These are phyloP conservation scores for Aplosporella prunicola DNA, from an alignment of 2,329 filamentous ascomycete genomes.

Conservation along the genomic window DNA sequence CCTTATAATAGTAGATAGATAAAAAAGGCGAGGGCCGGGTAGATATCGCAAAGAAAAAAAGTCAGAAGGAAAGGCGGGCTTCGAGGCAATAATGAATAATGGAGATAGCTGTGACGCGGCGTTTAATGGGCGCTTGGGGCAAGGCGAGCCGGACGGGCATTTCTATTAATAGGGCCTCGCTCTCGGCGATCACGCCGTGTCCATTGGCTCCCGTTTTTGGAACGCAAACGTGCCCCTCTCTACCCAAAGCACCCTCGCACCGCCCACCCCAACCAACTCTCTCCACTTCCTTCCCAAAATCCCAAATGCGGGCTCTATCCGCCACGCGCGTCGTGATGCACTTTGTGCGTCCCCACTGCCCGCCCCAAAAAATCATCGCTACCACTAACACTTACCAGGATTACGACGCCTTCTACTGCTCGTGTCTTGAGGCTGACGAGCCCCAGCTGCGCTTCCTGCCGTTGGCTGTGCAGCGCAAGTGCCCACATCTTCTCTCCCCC, in stretches of 20 bases:
- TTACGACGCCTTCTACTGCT: constrained; percentile 91
- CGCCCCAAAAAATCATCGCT: not conserved
- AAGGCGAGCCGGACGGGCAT: too few relatives aligned
- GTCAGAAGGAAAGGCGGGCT: too few relatives aligned
- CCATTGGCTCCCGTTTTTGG: constrained; percentile 9
- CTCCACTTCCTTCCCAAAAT: too few relatives aligned
- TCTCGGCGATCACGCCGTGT: not conserved
- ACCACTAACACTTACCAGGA: constrained; percentile 12
- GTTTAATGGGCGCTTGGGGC: too few relatives aligned
- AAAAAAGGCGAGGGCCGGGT: too few relatives aligned
- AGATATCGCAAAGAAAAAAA: too few relatives aligned
- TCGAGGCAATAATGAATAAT: constrained; percentile 11
- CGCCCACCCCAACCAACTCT: not conserved
- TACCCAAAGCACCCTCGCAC: constrained; percentile 3
- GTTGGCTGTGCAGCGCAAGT: constrained; percentile 61
- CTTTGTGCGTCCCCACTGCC: constrained; percentile 4
- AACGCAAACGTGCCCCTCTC: too few relatives aligned
- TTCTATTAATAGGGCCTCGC: constrained; percentile 5
- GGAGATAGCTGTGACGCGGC: constrained; percentile 10
- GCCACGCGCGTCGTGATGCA: constrained; percentile 8
- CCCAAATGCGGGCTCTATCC: too few relatives aligned
- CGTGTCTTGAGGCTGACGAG: constrained; percentile 74
- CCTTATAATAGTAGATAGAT: too few relatives aligned
- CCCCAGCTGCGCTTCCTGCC: constrained; percentile 63
- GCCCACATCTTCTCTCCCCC: not conserved